These are phyloP conservation scores for Sanghuangporus weigelae DNA, from an alignment of 1,284 basidiomycete species.

Conservation along the genomic window DNA sequence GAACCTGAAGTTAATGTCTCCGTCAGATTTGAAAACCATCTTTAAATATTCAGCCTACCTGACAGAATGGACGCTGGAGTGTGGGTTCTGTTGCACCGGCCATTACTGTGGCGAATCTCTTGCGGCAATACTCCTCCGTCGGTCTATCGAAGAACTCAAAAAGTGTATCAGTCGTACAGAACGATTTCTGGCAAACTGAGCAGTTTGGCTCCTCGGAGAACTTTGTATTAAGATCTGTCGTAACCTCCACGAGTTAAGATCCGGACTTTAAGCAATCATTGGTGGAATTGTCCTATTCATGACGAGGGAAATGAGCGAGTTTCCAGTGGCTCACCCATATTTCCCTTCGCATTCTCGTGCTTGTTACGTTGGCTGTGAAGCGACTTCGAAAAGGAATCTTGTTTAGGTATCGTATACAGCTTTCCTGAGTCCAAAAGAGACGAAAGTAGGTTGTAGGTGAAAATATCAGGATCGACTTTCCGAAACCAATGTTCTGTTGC, in stretches of 20 bases:
- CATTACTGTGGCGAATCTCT: slow-evolving; percentile 33
- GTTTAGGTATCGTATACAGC: background rate
- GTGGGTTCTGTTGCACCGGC: slow-evolving; percentile 24
- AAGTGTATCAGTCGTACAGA: slow-evolving; percentile 22
- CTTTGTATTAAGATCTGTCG: slow-evolving; percentile 29
- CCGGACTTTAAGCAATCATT: slow-evolving; percentile 24
- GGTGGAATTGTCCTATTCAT: background rate
- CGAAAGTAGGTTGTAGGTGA: slow-evolving; percentile 31
- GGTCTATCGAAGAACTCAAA: slow-evolving; percentile 30
- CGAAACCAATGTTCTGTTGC: slow-evolving; percentile 29
- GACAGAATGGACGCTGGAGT: slow-evolving; percentile 23
- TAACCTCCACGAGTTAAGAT: slow-evolving; percentile 30
- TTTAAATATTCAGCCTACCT: slow-evolving; percentile 21
- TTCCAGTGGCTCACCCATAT: slow-evolving; percentile 2
- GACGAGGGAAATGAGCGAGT: background rate
- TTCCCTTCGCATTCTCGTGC: slow-evolving; percentile 19
- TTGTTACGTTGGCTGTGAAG: slow-evolving; percentile 8
- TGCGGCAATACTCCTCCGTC: slow-evolving; percentile 22
- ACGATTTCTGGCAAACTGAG: slow-evolving; percentile 28
- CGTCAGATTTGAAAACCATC: background rate
- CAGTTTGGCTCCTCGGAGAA: slow-evolving; percentile 27
- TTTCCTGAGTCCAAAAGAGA: slow-evolving; percentile 28
- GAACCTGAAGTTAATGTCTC: slow-evolving; percentile 6
- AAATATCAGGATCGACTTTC: slow-evolving; percentile 30
- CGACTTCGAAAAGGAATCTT: background rate